Conservation (phyloP, 345 rosid genomes). For the Melaleuca quinquenervia region DNA sequence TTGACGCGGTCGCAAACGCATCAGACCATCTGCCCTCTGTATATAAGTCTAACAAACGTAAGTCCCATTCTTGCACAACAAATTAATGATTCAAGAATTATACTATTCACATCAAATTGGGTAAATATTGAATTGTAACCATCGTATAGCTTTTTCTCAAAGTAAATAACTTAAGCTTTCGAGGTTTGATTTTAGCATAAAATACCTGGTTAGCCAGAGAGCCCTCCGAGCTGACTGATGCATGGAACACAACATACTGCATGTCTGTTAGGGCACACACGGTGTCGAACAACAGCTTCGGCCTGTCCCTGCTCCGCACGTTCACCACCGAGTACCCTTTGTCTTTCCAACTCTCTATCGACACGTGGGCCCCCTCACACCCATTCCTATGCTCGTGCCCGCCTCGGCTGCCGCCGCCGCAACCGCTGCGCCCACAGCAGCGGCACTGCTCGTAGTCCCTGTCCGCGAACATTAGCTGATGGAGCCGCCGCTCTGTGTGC, state of each 20-base stretch:
- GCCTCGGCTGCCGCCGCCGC: background rate
- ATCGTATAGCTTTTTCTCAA: too few species aligned
- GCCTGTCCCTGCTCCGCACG: slow-evolving; percentile 59
- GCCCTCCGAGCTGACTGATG: slow-evolving; percentile 59
- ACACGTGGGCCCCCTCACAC: slow-evolving; percentile 48
- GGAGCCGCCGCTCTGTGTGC: slow-evolving; percentile 81
- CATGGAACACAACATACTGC: slow-evolving; percentile 83
- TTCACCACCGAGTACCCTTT: slow-evolving; percentile 71
- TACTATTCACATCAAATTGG: background rate
- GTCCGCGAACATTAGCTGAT: slow-evolving; percentile 63
- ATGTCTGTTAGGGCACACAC: slow-evolving; percentile 69
- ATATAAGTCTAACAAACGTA: background rate
- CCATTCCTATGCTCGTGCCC: background rate
- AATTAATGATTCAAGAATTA: background rate
- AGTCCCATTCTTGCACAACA: background rate
- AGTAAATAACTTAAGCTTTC: background rate
- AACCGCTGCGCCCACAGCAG: slow-evolving; percentile 28
- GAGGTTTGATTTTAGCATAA: background rate
- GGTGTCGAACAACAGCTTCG: slow-evolving; percentile 78
- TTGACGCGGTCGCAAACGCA: background rate
- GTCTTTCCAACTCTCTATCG: slow-evolving; percentile 53
- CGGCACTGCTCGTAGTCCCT: slow-evolving; percentile 52
- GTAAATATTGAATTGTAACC: background rate
- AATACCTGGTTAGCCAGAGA: slow-evolving; percentile 57
- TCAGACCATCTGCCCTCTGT: background rate